phyloP scores from a whole-genome alignment of 1,284 basidiomycete genomes.

The Termitomyces sp. region DNA sequence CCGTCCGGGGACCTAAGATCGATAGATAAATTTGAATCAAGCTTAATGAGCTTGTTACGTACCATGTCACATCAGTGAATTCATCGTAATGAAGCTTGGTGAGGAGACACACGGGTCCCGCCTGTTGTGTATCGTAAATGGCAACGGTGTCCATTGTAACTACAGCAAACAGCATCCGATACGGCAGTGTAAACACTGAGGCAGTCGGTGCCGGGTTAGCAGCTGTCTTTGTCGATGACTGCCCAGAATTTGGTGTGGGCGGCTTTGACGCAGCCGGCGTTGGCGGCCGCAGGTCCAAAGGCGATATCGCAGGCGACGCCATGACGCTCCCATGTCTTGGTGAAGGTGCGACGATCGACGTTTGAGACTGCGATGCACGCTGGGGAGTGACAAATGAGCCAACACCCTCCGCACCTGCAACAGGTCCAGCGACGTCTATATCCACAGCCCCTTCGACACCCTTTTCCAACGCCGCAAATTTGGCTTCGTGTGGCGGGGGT shows the following conservation, averaged over 20 bases:
- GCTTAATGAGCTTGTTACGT: slow-evolving; percentile 27
- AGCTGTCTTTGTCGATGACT: slow-evolving; percentile 17
- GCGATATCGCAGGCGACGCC: slow-evolving; percentile 56
- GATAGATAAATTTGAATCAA: not conserved
- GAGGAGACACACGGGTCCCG: slow-evolving; percentile 87
- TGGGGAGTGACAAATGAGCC: slow-evolving; percentile 26
- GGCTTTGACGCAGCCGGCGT: slow-evolving; percentile 57
- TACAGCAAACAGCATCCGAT: slow-evolving; percentile 93
- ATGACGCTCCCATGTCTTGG: slow-evolving; percentile 30
- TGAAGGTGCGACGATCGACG: slow-evolving; percentile 32
- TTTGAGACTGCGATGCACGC: slow-evolving; percentile 17
- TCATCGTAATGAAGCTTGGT: slow-evolving; percentile 96
- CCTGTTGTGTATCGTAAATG: slow-evolving; percentile 97
- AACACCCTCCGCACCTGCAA: slow-evolving; percentile 16
- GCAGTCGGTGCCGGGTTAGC: slow-evolving; percentile 28
- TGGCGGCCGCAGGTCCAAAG: slow-evolving; percentile 50
- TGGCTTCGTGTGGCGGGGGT: slow-evolving; percentile 35
- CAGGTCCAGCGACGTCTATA: slow-evolving; percentile 53
- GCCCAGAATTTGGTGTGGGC: slow-evolving; percentile 35
- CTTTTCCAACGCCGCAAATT: slow-evolving; percentile 52
- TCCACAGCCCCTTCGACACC: slow-evolving; percentile 64
- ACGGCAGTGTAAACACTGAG: slow-evolving; percentile 85
- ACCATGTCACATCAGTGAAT: slow-evolving; percentile 97
- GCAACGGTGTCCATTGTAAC: slow-evolving; percentile 95
- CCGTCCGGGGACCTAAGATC: slow-evolving; percentile 86